phyloP scores from a whole-genome alignment of 257 asterid genomes.

The Lycium barbarum region DNA sequence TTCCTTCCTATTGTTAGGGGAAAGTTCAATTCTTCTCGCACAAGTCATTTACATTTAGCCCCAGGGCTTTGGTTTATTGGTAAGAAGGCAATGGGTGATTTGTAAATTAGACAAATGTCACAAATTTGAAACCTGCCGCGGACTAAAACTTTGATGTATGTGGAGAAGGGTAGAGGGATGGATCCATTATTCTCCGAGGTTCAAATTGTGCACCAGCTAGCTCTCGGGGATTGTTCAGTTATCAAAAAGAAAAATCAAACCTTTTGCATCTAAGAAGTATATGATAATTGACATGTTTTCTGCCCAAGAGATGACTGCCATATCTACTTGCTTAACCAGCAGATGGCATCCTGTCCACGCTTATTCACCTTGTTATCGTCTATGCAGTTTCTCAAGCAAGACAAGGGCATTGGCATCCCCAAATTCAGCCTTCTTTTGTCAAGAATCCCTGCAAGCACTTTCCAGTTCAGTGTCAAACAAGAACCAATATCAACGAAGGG shows the following conservation, averaged over 20 bases:
- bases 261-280: not conserved
- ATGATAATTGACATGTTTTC: not conserved
- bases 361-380: slow-evolving; percentile 34
- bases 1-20: slow-evolving; percentile 7
- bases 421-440: slow-evolving; percentile 64
- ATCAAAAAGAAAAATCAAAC: not conserved
- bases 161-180: not conserved
- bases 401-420: slow-evolving; percentile 62
- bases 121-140: not conserved
- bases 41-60: not conserved
- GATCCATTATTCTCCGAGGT: not conserved
- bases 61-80: not conserved
- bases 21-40: not conserved
- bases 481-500: slow-evolving; percentile 57
- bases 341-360: not conserved
- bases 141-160: not conserved
- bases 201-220: not conserved
- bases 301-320: not conserved
- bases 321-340: not conserved
- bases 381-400: slow-evolving; percentile 69
- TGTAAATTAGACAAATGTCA: not conserved
- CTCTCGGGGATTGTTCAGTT: not conserved
- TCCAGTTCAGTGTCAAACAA: slow-evolving; percentile 53
- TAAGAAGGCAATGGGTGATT: not conserved
- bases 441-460: slow-evolving; percentile 62